Base-by-base conservation (phyloP, 805 yeast species). In the Metschnikowia shivogae region DNA sequence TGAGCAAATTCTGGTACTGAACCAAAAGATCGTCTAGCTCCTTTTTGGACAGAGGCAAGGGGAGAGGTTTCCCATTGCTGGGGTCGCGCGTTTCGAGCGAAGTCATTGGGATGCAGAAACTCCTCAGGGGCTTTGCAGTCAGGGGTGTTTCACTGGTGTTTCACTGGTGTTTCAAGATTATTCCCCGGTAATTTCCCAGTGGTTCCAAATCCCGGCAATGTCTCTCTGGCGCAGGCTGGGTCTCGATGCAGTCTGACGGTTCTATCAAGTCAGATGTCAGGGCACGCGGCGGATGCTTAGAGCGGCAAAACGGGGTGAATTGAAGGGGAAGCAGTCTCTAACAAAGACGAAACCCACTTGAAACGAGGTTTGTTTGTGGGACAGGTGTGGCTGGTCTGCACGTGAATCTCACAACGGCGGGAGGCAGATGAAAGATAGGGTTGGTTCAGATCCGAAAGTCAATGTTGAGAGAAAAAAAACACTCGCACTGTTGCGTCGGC, bases 1-100 rank as follows among this genome's bases (percentile, higher is more conserved):
- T 53, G 31, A 53, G 55, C 37, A 53, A 42, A 40, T 43, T 46
- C 45, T 53, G 57, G 40, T 53, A 53, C 38, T 55, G 48, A 44
- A 44, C 40, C 27, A 52, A 35, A 19, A 48, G 37, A 32, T 52
- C 54, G 26, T 52, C 51, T 33, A 53, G 55, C 34, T 52, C 46
- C 26, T 47, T 44, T 28, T 46, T 48, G 4, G 54, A 41, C 22
- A 33, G 43, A 36, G 57, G 51, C 20, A 52, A 43, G 17, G 50
- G 43, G n/a, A 45, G 44, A 13, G 35, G 43, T 20, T 37, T 37
- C 27, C 17, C 40, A 6, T 20, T 30, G 22, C 34, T 29, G 19
- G 30, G 34, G 19, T 37, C 34, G 12, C 27, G 40, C 20, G 30
- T 37, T 29, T 37, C 40, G n/a, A 19, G 40, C 19, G 34, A 19